These are phyloP conservation scores for Salix viminalis DNA, from an alignment of 345 rosid genomes.

Conservation along the genomic window DNA sequence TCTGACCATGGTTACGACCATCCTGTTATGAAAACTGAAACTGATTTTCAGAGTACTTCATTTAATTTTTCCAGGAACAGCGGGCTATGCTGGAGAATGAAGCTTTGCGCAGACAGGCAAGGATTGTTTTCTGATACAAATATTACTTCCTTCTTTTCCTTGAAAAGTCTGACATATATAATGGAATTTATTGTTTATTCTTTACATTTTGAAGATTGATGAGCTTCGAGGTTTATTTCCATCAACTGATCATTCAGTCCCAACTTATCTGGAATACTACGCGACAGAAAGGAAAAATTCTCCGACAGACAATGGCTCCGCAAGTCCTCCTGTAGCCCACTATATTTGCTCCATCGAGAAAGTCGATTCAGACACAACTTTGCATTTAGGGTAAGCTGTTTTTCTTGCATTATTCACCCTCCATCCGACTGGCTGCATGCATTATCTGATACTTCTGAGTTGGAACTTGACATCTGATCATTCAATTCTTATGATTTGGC, in stretches of 20 bases:
- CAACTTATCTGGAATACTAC: slow-evolving; percentile 50
- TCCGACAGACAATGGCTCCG: slow-evolving; percentile 25
- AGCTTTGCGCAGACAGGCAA: slow-evolving; percentile 83
- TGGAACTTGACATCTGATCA: too few species aligned
- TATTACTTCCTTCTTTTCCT: not conserved
- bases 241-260: slow-evolving; percentile 34
- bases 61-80: slow-evolving; percentile 55
- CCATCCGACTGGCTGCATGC: not conserved
- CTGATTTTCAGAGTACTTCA: not conserved
- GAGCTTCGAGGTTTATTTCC: slow-evolving; percentile 75
- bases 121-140: slow-evolving; percentile 10
- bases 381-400: slow-evolving; percentile 68
- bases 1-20: not conserved
- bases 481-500: too few species aligned
- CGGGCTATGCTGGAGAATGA: slow-evolving; percentile 77
- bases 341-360: slow-evolving; percentile 35
- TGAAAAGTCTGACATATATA: not conserved
- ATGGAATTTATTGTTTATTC: not conserved
- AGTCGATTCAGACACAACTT: slow-evolving; percentile 76
- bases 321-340: slow-evolving; percentile 35
- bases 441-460: not conserved
- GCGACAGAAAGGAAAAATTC: slow-evolving; percentile 47
- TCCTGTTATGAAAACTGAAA: not conserved
- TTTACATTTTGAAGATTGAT: slow-evolving; percentile 45
- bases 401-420: not conserved